Base-by-base conservation (phyloP, 495 filamentous ascomycete genomes). In the Aeminium ludgeri region DNA sequence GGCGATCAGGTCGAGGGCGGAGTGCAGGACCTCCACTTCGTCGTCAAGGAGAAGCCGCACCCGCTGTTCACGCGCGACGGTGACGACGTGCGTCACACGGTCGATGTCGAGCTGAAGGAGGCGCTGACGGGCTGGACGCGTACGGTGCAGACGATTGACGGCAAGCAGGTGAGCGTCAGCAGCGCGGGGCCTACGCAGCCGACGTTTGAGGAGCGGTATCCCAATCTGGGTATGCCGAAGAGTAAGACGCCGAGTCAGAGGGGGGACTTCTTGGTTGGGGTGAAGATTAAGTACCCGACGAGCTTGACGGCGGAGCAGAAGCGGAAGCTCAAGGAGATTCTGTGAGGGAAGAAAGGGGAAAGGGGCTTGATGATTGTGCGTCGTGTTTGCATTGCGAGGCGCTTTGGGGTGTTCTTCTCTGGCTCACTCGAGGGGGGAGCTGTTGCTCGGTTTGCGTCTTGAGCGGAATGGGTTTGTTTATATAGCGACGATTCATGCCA, bases 1-100 rank as follows among this genome's bases (percentile, higher is more conserved):
- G 89, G 91, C 1, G 91, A 96, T 59, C 86, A 95, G 56, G 86
- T 92, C 48, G 89, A 96, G 56, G 89, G 91, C 20, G 86, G 86
- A n/a, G 80, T 83, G 41, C 91, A 97, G 60, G 91, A 97, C 62
- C 59, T 97, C 33, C 86, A 93, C 57, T 85, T 97, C 50, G 77
- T 96, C 36, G 74, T 97, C 7, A 76, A 81, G 53, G 86, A 95
- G 84, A 86, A 87, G 78, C 64, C 72, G 20, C 83, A 96, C 53
- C 73, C 80, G 0, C 63, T 76, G 40, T 93, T 82, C 66, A 75
- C 67, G 40, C 83, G 91, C 38, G 75, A 85, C 25, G 85, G 82
- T 41, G 86, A 96, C 59, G 77, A 95, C 60, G 66, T 97, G 12
- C 60, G 78, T 36, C 70, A 75, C 40, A 77, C 69, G 0, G 65